Conservation (phyloP, 768 basidiomycete species). For the Boletus huronensis region DNA sequence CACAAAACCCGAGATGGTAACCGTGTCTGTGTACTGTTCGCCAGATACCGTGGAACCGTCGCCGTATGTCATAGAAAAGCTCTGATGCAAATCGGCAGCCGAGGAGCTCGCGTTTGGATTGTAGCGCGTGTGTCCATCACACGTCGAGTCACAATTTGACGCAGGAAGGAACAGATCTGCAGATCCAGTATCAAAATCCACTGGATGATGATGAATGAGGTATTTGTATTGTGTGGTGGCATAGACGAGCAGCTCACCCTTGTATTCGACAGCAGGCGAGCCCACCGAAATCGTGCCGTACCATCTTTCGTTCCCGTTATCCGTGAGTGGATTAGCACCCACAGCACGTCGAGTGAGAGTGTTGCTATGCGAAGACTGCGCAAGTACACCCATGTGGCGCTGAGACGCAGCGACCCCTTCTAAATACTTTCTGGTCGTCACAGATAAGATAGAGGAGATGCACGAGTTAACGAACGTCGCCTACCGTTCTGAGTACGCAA, state of each 20-base stretch:
- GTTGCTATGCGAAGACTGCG: neutral
- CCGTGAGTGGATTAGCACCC: conserved; percentile 11
- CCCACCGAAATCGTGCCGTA: conserved; percentile 27
- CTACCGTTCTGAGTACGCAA: conserved; percentile 11
- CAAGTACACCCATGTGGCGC: neutral
- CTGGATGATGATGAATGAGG: conserved; percentile 2
- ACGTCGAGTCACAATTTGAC: conserved; percentile 25
- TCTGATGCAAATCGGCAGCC: conserved; percentile 16
- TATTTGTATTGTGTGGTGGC: neutral
- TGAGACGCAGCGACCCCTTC: conserved; percentile 10
- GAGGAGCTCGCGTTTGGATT: conserved; percentile 33
- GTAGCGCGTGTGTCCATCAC: conserved; percentile 36
- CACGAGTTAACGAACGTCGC: neutral
- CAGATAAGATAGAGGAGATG: conserved; percentile 2
- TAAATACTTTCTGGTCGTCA: conserved; percentile 17
- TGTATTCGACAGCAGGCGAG: conserved; percentile 19
- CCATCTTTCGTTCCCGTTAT: conserved; percentile 17
- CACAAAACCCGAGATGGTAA: conserved; percentile 34
- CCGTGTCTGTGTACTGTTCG: conserved; percentile 37
- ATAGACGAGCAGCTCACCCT: conserved; percentile 9
- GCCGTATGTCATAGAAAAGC: conserved; percentile 39
- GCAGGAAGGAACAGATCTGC: conserved; percentile 34
- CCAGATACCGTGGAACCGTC: conserved; percentile 42
- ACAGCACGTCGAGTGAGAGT: conserved; percentile 3
- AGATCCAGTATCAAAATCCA: conserved; percentile 37